These are phyloP conservation scores for Gossypium sturtianum DNA, from an alignment of 345 rosid species.

Conservation along the genomic window DNA sequence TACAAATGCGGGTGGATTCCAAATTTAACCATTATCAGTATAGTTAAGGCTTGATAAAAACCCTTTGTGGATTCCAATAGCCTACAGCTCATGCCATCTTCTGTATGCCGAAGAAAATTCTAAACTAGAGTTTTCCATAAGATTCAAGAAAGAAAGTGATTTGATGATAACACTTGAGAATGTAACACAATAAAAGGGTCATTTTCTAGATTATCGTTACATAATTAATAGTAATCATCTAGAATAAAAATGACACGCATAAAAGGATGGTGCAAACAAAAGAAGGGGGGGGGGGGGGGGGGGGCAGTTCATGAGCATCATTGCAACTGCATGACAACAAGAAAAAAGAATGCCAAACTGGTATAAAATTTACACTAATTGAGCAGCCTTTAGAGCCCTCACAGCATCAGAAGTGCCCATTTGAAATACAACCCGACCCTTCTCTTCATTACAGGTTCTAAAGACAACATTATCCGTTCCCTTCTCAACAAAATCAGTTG, in stretches of 20 bases:
- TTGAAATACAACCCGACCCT: slow-evolving; percentile 63
- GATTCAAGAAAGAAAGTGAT: not conserved
- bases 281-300: too few species aligned
- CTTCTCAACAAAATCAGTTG: slow-evolving; percentile 83
- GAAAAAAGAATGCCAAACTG: not conserved
- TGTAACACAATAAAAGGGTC: not conserved
- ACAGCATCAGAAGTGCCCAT: slow-evolving; percentile 95
- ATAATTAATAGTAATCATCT: not conserved
- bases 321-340: not conserved
- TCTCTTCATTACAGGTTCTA: slow-evolving; percentile 70
- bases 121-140: not conserved
- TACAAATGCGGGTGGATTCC: not conserved
- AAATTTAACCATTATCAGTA: not conserved
- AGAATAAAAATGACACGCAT: not conserved
- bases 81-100: not conserved
- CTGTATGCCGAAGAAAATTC: not conserved
- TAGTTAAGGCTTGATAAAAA: not conserved
- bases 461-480: slow-evolving; percentile 77
- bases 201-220: not conserved
- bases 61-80: not conserved
- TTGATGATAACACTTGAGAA: not conserved
- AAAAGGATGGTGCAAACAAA: not conserved
- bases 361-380: slow-evolving; percentile 48
- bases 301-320: too few species aligned
- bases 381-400: slow-evolving; percentile 79